Evolutionary conservation across 2,329 filamentous ascomycete genomes (phyloP).

Genomic region (Claviceps sp.): DNA sequence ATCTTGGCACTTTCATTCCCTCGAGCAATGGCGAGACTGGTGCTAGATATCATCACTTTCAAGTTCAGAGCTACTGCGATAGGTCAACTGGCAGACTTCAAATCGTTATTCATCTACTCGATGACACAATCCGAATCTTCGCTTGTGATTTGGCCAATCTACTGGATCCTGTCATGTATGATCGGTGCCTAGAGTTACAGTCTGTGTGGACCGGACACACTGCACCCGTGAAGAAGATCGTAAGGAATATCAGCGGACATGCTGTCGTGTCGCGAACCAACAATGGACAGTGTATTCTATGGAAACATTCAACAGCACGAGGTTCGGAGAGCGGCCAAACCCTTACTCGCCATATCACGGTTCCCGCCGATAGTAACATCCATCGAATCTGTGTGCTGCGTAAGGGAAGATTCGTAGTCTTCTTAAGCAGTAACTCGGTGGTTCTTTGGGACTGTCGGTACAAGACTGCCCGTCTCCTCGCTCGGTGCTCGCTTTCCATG

Average conservation of each 20-base stretch:
- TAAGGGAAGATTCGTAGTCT: slow-evolving; percentile 68
- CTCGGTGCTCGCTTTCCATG: slow-evolving; percentile 36
- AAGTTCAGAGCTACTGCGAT: slow-evolving; percentile 62
- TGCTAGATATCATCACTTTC: slow-evolving; percentile 35
- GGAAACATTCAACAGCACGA: slow-evolving; percentile 43
- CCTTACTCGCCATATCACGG: slow-evolving; percentile 52
- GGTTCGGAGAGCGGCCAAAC: slow-evolving; percentile 26
- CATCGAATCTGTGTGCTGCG: slow-evolving; percentile 67
- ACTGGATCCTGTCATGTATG: slow-evolving; percentile 56
- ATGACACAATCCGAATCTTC: slow-evolving; percentile 73
- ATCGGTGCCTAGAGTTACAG: slow-evolving; percentile 45
- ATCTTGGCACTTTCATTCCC: slow-evolving; percentile 33
- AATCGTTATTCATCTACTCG: slow-evolving; percentile 70
- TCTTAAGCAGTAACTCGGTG: slow-evolving; percentile 57
- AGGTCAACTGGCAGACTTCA: slow-evolving; percentile 50
- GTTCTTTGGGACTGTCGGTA: slow-evolving; percentile 68
- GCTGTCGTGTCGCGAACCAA: slow-evolving; percentile 71
- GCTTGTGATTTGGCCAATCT: slow-evolving; percentile 65
- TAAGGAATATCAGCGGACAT: slow-evolving; percentile 69
- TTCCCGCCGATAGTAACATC: slow-evolving; percentile 57
- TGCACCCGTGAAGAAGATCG: slow-evolving; percentile 67
- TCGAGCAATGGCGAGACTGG: slow-evolving; percentile 13
- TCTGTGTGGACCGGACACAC: slow-evolving; percentile 77
- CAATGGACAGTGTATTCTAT: slow-evolving; percentile 68
- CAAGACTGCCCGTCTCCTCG: slow-evolving; percentile 42